Evolutionary conservation across 495 filamentous ascomycete species (phyloP), one percentile per base, ranked within the genome.

Genomic region (Copromyces sp.): DNA sequence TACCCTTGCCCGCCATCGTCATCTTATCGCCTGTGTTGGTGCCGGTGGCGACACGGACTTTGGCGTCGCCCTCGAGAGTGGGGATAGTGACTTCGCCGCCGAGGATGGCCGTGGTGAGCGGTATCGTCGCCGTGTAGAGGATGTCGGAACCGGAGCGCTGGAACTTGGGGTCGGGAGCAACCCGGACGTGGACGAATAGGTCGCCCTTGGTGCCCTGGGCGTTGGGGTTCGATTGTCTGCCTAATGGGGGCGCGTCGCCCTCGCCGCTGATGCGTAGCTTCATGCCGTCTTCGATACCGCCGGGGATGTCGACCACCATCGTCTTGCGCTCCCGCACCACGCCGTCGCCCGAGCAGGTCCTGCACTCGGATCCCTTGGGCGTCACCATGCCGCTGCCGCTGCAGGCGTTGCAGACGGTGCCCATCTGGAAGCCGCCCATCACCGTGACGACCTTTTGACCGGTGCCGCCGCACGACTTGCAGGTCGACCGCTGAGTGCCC

Each of bases 281-380:
- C 94, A 98, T 97, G 45, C 95, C 94, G 83, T 98, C 95, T 76
- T 97, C 95, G 41, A 99, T 91, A 74, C 95, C 95, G 16, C 90
- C 92, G 17, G 95, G 95, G 69, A 99, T 97, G 75, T 98, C 94
- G 24, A 98, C 86, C 59, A 85, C 89, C 69, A 98, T 85, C 8
- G 91, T 92, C 83, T 93, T 92, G 35, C 89, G 84, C 74, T 95
- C 93, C 72, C 92, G 85, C 8, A 90, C 82, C 35, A 94, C 93
- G 45, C 95, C 96, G 70, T 90, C 87, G 37, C 95, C 95, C 42
- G 81, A 78, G 81, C 95, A 99, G 9, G 87, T 85, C 32, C 85
- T 83, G 81, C 95, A 99, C 78, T 94, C 91, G 12, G 88, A 90
- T 20, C 93, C 93, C 71, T 85, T 87, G 11, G 95, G 94, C 65